Percentiles rank a stretch among this genome's conserved stretches.
Conservation (phyloP, 495 filamentous ascomycete species). For the Hypoxylon rickii region DNA sequence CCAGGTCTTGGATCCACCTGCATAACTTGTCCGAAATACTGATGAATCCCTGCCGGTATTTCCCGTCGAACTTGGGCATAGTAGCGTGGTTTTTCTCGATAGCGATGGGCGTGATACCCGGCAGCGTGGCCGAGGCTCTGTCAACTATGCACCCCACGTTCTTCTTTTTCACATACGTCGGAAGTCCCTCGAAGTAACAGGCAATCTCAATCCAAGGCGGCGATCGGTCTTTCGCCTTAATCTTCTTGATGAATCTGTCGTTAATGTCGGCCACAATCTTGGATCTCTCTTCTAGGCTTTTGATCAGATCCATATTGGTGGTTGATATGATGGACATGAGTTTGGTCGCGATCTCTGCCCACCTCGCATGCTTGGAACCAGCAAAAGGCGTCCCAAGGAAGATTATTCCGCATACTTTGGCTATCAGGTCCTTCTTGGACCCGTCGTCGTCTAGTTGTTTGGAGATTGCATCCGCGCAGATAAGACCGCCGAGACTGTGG, state of each 20-base stretch:
- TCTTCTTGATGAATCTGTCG: background rate
- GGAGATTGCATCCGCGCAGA: background rate
- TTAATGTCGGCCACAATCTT: background rate
- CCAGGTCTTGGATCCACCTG: background rate
- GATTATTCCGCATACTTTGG: background rate
- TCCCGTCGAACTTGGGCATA: background rate
- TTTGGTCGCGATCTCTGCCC: background rate
- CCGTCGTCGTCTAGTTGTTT: background rate
- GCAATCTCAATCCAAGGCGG: background rate
- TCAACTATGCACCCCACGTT: background rate
- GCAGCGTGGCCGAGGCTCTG: background rate
- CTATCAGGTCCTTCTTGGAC: background rate
- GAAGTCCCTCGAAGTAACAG: background rate
- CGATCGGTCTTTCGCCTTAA: background rate
- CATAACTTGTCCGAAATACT: background rate
- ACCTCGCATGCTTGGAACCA: background rate
- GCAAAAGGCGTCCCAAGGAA: background rate
- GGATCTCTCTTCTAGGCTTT: background rate
- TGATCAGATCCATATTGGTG: background rate
- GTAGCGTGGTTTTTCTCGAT: background rate
- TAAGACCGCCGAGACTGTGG: background rate
- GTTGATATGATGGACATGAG: background rate
- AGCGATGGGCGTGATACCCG: background rate
- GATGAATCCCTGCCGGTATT: background rate
- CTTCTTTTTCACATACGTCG: background rate